Base-by-base conservation (phyloP, 2,329 filamentous ascomycete species). In the Colletotrichum lupini region DNA sequence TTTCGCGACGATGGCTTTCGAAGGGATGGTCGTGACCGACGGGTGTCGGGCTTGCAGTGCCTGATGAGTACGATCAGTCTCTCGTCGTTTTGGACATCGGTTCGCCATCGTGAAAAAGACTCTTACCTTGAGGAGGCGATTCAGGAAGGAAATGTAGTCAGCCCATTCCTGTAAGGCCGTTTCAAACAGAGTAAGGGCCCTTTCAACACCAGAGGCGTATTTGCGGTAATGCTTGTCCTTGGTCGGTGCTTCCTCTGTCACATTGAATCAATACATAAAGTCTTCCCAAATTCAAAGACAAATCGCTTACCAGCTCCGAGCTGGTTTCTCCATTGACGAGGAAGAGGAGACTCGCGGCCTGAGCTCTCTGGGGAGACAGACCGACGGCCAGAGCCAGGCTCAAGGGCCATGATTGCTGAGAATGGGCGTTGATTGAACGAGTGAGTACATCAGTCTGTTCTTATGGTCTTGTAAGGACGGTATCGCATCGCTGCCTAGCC, bases 71-170 rank as follows among this genome's bases (percentile, higher is more conserved):
- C n/a, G 28, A 75, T 59, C 28, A 73, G 59, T 67, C 16, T 62
- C 9, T 12, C 26, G 12, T 37, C 6, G 5, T 19, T 8, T 3
- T 26, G 7, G 24, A 2, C 7, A n/a, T 46, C 42, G n/a, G 5
- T 35, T 19, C 11, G 19, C 8, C n/a, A n/a, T 46, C 22, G 11
- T 14, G 37, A 2, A n/a, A 24, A n/a, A 28, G 28, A 28, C 49
- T 12, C 82, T 77, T 81, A 95, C 94, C 91, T 98, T 98, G 75
- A 98, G 87, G 61, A 99, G 87, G 75, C 95, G 92, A 80, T 94
- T 97, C 68, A 99, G 86, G 81, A 98, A 99, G 22, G 96, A 98
- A 79, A 99, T 99, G 81, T 99, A 99, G 85, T 99, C 97, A 61
- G 97, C 97, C 97, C 97, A 99, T 91, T 99, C 97, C 84, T 98